Evolutionary conservation across 495 filamentous ascomycete species (phyloP).

Genomic region (Tuber aestivum): DNA sequence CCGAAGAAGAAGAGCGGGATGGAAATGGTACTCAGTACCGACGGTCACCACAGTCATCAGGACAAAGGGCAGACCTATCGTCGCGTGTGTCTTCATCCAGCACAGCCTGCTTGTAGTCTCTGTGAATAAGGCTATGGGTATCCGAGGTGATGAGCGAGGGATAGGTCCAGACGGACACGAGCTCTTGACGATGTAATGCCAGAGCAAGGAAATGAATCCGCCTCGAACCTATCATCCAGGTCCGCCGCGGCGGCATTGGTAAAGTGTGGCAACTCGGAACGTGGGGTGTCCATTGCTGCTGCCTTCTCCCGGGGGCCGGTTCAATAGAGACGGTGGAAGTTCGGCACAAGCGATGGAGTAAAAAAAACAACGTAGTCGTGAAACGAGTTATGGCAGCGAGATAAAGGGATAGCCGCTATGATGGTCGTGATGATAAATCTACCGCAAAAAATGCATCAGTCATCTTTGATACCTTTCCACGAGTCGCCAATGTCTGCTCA

Average conservation of each 20-base stretch:
- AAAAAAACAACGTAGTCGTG: neutral
- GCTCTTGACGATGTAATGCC: slow-evolving; percentile 48
- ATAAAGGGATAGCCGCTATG: neutral
- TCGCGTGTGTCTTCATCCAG: too few species aligned
- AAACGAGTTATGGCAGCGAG: neutral
- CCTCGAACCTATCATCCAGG: slow-evolving; percentile 82
- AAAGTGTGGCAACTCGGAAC: slow-evolving; percentile 49
- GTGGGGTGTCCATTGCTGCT: slow-evolving; percentile 52
- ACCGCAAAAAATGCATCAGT: neutral
- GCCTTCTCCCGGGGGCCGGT: slow-evolving; percentile 2
- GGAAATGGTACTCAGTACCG: slow-evolving; percentile 39
- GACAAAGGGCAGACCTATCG: slow-evolving; percentile 47
- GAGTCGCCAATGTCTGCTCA: neutral
- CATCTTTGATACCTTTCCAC: neutral
- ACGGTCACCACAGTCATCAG: slow-evolving; percentile 43
- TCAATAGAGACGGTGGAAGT: neutral
- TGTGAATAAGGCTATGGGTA: slow-evolving; percentile 49
- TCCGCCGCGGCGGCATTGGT: slow-evolving; percentile 74
- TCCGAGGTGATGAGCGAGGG: slow-evolving; percentile 46
- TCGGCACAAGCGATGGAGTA: neutral
- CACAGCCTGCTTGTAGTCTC: slow-evolving; percentile 76
- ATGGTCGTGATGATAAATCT: neutral
- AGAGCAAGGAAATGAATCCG: slow-evolving; percentile 52
- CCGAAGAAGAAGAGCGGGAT: slow-evolving; percentile 54
- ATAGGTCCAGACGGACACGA: slow-evolving; percentile 39